Conservation (phyloP, 768 basidiomycete genomes). For the Cystobasidium tubakii region DNA sequence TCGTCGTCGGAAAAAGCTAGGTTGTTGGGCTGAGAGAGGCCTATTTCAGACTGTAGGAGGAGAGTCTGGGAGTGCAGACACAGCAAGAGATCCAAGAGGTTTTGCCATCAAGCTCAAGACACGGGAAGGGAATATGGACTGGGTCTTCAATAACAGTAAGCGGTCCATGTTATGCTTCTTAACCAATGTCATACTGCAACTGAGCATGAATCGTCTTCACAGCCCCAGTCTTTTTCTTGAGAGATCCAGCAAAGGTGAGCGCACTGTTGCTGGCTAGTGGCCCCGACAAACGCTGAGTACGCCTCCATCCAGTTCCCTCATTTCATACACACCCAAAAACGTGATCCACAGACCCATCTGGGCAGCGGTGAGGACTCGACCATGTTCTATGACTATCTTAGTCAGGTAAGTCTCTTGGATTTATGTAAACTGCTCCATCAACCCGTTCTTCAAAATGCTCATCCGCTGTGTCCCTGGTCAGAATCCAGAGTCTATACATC, state of each 20-base stretch:
- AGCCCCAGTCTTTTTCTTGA: constrained; percentile 49
- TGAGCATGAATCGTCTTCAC: not conserved
- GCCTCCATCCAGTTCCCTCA: constrained; percentile 52
- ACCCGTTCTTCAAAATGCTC: not conserved
- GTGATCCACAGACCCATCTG: constrained; percentile 81
- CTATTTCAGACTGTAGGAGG: constrained; percentile 53
- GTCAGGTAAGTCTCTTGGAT: not conserved
- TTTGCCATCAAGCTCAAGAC: constrained; percentile 54
- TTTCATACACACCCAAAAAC: constrained; percentile 55
- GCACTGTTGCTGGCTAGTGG: too few relatives aligned
- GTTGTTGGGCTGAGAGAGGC: too few relatives aligned
- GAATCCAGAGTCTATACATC: constrained; percentile 53
- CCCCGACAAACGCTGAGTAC: too few relatives aligned
- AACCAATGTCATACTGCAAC: too few relatives aligned
- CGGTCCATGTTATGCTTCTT: not conserved
- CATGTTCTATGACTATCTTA: constrained; percentile 60
- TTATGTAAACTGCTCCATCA: not conserved
- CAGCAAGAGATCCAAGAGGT: constrained; percentile 52
- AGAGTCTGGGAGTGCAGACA: constrained; percentile 52
- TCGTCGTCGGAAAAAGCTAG: too few relatives aligned
- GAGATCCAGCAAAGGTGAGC: constrained; percentile 49
- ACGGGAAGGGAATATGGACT: constrained; percentile 52
- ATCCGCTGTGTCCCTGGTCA: not conserved
- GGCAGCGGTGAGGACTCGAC: constrained; percentile 63
- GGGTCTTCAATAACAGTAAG: constrained; percentile 43